A percentile compares a stretch with the other conserved stretches of the same genome.
Conservation (phyloP, 257 asterid genomes). For the Rehmannia glutinosa region DNA sequence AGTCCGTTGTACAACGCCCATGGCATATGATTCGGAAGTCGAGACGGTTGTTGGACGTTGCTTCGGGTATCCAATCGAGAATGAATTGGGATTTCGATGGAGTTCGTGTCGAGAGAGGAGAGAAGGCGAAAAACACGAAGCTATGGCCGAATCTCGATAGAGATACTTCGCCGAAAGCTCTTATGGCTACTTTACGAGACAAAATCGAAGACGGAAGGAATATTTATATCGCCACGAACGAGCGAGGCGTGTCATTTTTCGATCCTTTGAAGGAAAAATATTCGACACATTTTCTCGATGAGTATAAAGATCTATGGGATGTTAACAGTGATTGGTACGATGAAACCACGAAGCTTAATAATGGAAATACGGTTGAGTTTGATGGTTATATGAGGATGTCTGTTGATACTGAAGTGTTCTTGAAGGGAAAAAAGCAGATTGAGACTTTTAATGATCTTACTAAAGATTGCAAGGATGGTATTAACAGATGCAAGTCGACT, state of each 20-base stretch:
- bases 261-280: conserved; percentile 72
- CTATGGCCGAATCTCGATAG: conserved; percentile 66
- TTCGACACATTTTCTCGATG: conserved; percentile 67
- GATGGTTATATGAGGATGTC: conserved; percentile 79
- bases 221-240: conserved; percentile 64
- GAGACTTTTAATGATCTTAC: conserved; percentile 87
- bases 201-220: conserved; percentile 54
- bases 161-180: conserved; percentile 59
- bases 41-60: conserved; percentile 57
- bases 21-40: conserved; percentile 74
- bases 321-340: conserved; percentile 64
- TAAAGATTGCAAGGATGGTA: conserved; percentile 76
- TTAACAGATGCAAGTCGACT: conserved; percentile 69
- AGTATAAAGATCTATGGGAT: conserved; percentile 72
- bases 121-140: conserved; percentile 46
- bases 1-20: conserved; percentile 52
- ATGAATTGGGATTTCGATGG: conserved; percentile 78
- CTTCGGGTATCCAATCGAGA: conserved; percentile 53
- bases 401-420: conserved; percentile 77
- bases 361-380: conserved; percentile 66
- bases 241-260: conserved; percentile 40
- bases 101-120: conserved; percentile 72
- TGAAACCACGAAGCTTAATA: conserved; percentile 60
- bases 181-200: conserved; percentile 40
- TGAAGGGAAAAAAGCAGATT: conserved; percentile 65